Evolutionary conservation across 2,329 filamentous ascomycete species (phyloP).

Genomic region (Neonectria sp.): DNA sequence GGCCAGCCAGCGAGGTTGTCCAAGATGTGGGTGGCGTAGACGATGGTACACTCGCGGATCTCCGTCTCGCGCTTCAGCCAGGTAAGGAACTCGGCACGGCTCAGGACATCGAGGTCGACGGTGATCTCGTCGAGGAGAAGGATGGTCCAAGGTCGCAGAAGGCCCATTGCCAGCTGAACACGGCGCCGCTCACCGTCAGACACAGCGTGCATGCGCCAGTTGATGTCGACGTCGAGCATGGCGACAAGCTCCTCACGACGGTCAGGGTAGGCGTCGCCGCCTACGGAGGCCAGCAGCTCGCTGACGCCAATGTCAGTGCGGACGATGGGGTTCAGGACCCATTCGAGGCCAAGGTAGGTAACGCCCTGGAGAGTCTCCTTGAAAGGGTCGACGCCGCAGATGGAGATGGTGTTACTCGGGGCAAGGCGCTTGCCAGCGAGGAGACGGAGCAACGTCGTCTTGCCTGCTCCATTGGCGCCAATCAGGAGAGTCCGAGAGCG

Average conservation of each 20-base stretch:
- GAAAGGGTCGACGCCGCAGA: conserved; percentile 93
- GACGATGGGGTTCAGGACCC: conserved; percentile 97
- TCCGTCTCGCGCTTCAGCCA: conserved; percentile 93
- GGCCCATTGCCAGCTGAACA: conserved; percentile 96
- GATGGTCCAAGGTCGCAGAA: conserved; percentile 92
- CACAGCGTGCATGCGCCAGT: conserved; percentile 97
- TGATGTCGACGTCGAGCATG: conserved; percentile 92
- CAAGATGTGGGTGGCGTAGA: conserved; percentile 97
- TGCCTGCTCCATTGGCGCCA: conserved; percentile 96
- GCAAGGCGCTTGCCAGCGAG: conserved; percentile 96
- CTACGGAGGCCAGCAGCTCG: conserved; percentile 87
- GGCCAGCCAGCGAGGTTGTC: conserved; percentile 97
- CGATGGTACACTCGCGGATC: conserved; percentile 85
- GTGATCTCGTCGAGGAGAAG: conserved; percentile 96
- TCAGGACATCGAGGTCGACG: conserved; percentile 93
- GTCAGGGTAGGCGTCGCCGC: conserved; percentile 85
- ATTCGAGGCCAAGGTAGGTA: conserved; percentile 97
- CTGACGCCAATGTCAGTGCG: conserved; percentile 93
- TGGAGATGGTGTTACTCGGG: conserved; percentile 79
- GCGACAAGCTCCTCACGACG: conserved; percentile 88
- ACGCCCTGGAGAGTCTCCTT: conserved; percentile 91
- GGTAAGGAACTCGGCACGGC: conserved; percentile 84
- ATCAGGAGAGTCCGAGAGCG: conserved; percentile 92
- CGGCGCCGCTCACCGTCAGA: conserved; percentile 92
- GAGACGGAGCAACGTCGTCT: conserved; percentile 95